These are phyloP conservation scores for Oxyria digyna DNA, from an alignment of 148 eudicot species.

Conservation along the genomic window DNA sequence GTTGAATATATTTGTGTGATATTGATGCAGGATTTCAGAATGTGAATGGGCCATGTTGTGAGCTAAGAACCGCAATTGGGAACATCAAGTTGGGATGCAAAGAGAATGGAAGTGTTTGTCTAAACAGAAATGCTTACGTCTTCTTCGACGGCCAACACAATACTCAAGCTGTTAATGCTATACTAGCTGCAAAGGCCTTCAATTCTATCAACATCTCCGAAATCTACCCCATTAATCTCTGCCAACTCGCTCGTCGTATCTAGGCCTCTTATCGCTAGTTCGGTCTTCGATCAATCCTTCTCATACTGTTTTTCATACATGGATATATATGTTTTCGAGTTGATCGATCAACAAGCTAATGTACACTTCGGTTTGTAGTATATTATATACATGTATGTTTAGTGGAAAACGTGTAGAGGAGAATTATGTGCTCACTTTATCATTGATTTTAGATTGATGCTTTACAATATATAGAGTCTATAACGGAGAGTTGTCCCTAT, in stretches of 20 bases:
- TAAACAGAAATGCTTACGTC: constrained; percentile 11
- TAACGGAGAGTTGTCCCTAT: too few relatives aligned
- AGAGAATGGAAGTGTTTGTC: constrained; percentile 11
- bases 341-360: too few relatives aligned
- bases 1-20: too few relatives aligned
- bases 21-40: not conserved
- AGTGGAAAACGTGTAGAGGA: too few relatives aligned
- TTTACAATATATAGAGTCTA: too few relatives aligned
- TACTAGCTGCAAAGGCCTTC: constrained; percentile 12
- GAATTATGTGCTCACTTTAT: too few relatives aligned
- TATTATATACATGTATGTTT: too few relatives aligned
- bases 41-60: constrained; percentile 16
- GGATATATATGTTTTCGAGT: too few relatives aligned
- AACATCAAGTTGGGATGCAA: constrained; percentile 10
- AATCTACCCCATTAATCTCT: constrained; percentile 20
- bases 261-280: not conserved
- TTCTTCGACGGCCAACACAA: constrained; percentile 28
- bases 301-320: too few relatives aligned
- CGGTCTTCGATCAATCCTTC: too few relatives aligned
- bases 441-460: too few relatives aligned
- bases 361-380: too few relatives aligned
- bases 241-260: constrained; percentile 1
- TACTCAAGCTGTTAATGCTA: constrained; percentile 19
- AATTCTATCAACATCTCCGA: not conserved
- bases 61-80: constrained; percentile 7